Base-by-base conservation (phyloP, 257 asterid genomes). In the Linaria vulgaris region DNA sequence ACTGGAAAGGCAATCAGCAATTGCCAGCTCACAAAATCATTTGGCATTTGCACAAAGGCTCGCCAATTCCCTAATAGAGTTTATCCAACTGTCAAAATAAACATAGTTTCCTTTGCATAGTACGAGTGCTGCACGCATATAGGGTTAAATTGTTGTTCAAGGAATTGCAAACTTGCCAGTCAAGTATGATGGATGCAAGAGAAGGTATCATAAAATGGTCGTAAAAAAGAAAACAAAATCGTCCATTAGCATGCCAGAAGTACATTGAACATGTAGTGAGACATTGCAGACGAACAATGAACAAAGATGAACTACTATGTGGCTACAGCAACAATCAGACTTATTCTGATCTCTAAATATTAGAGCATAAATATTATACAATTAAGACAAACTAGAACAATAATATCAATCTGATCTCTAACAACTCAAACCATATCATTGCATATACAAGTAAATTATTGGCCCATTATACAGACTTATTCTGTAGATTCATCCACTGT, bases 1-100 rank as follows among this genome's bases (percentile, higher is more conserved):
- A 63, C 47, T 25, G 61, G 16, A 30, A 22, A 59, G 46, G 30
- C 73, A 31, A 48, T 56, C 17, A 31, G 31, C 15, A 55, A 48
- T 39, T 6, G 20, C 9, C n/a, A 52, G 34, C 69, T 16, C 47
- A 39, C 63, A 54, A 24, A 16, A 63, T 34, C 19, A 59, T 22
- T 38, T 8, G 23, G 41, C 9, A 56, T 45, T 66, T 24, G 54
- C 25, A 37, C 20, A 17, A 30, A 12, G 25, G 50, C 46, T 43
- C 63, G 22, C 16, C 38, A 61, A 19, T 27, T 27, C 25, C 59
- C 16, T 12, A 62, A 19, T n/a, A n/a, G n/a, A n/a, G n/a, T n/a
- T n/a, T n/a, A n/a, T n/a, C n/a, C n/a, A n/a, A n/a, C n/a, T n/a
- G n/a, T n/a, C n/a, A n/a, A n/a, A n/a, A n/a, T n/a, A 25, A 61